phyloP scores from a whole-genome alignment of 768 basidiomycete genomes.

The Chiua virens region DNA sequence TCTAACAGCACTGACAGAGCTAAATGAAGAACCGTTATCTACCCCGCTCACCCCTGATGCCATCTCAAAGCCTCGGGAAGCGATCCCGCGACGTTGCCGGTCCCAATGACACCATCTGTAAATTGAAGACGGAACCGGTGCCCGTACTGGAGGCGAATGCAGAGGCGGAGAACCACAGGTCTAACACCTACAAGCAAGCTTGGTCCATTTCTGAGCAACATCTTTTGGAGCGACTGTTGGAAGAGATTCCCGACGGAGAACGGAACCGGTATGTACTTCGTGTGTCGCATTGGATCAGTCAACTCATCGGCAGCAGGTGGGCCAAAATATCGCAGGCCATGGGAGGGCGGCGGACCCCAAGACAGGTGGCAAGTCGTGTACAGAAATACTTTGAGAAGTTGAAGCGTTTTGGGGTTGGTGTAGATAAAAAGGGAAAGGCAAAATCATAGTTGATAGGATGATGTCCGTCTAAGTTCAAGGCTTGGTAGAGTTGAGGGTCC shows the following conservation, averaged over 20 bases:
- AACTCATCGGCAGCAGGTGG: conserved; percentile 49
- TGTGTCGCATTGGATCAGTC: conserved; percentile 1
- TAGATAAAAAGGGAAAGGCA: conserved; percentile 29
- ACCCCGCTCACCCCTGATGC: conserved; percentile 8
- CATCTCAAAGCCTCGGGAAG: conserved; percentile 27
- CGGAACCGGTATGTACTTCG: conserved; percentile 57
- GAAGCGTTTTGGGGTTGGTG: conserved; percentile 66
- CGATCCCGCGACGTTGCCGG: conserved; percentile 23
- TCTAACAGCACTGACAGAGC: conserved; percentile 8
- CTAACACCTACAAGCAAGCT: conserved; percentile 79
- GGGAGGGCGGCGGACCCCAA: conserved; percentile 71
- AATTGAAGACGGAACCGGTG: conserved; percentile 15
- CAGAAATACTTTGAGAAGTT: conserved; percentile 88
- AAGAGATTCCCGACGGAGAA: conserved; percentile 76
- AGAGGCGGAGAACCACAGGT: conserved; percentile 24
- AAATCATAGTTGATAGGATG: conserved; percentile 14
- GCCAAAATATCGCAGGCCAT: conserved; percentile 80
- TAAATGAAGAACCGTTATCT: conserved; percentile 6
- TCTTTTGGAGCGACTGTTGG: conserved; percentile 68
- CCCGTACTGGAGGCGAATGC: conserved; percentile 17
- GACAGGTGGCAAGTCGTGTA: conserved; percentile 87
- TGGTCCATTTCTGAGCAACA: conserved; percentile 81
- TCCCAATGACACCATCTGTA: conserved; percentile 13
- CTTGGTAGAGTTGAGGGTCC: too few relatives aligned
- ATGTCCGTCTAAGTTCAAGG: neutral